Percentiles rank a stretch among this genome's conserved stretches.
These are phyloP conservation scores for Calonectria hawksworthii DNA, from an alignment of 2,329 filamentous ascomycete genomes.

Conservation along the genomic window DNA sequence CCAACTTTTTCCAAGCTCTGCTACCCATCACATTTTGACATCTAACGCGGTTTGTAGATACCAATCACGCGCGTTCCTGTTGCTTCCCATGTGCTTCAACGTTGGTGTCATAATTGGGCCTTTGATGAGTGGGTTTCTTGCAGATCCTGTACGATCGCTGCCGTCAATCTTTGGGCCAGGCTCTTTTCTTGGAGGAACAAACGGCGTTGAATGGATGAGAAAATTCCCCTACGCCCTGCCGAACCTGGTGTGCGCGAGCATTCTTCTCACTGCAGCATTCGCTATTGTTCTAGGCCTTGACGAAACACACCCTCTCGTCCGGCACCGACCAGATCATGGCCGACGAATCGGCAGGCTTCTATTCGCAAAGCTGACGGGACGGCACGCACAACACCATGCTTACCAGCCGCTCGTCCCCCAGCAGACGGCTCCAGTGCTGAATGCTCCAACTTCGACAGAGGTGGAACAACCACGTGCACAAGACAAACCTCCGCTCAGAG, in stretches of 20 bases:
- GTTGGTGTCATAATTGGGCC: constrained; percentile 42
- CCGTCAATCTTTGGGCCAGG: constrained; percentile 38
- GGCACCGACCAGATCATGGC: constrained; percentile 27
- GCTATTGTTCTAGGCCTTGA: constrained; percentile 39
- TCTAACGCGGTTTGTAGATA: background rate
- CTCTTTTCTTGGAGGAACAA: constrained; percentile 31
- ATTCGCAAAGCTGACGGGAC: background rate
- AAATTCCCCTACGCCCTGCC: constrained; percentile 42
- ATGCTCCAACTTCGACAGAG: background rate
- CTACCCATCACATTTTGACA: background rate
- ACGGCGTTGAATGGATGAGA: constrained; percentile 38
- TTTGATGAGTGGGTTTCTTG: constrained; percentile 41
- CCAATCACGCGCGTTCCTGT: constrained; percentile 35
- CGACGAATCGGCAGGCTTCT: constrained; percentile 23
- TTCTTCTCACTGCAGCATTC: constrained; percentile 33
- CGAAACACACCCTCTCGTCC: constrained; percentile 34
- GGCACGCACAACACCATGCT: background rate
- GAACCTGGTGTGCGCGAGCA: constrained; percentile 32
- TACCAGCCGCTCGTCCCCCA: background rate
- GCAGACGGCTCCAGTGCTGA: background rate
- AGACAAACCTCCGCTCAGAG: constrained; percentile 16
- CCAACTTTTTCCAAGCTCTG: background rate
- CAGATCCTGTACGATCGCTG: constrained; percentile 35
- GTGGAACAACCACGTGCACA: background rate
- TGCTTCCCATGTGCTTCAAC: constrained; percentile 43